Base-by-base conservation (phyloP, 805 yeast genomes). In the Sugiyamaella floridensis region DNA sequence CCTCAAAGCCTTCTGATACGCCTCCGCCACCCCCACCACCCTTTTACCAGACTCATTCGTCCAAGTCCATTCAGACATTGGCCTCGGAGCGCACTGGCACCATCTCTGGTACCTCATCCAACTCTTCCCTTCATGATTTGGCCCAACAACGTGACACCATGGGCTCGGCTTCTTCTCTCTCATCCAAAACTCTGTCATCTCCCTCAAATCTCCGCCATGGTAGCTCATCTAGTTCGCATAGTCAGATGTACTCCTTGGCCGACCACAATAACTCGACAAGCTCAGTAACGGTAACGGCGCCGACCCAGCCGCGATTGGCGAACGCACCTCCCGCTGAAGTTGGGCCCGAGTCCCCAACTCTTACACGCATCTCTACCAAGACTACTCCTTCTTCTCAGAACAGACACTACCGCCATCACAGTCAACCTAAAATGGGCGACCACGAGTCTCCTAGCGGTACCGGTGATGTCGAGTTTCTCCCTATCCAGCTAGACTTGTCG, bases 1-100 rank as follows among this genome's bases (percentile, higher is more conserved):
- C 55, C 45, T 51, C 53, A n/a, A 43, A 52, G 16, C 60, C 60
- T 2, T 50, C 54, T 26, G 18, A 42, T 37, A 11, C 48, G 5
- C 47, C 48, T 42, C 48, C 47, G 6, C 32, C 44, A 12, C 47
- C 52, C 2, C 52, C 52, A 4, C 48, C 52, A 6, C 52, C 52
- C 6, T 49, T 44, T 40, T 49, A 44, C 47, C 29, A 49, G 22
- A 49, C 52, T 4, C 43, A 45, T 45, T 34, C 40, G 16, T 15
- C 41, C 7, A 45, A 45, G 40, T 32, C 37, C 9, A 32, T 32
- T 14, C 37, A 32, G n/a, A 32, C 37, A 4, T 11, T 32, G 2
- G 37, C 37, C 37, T 32, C 37, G 37, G 37, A 14, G n/a, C 37
- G n/a, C n/a, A 14, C 37, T 32, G 37, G 37, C 37, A 11, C 37